Percentiles rank a stretch among this genome's conserved stretches.
Conservation (phyloP, 2,329 filamentous ascomycete species). For the Metarhizium rileyi region DNA sequence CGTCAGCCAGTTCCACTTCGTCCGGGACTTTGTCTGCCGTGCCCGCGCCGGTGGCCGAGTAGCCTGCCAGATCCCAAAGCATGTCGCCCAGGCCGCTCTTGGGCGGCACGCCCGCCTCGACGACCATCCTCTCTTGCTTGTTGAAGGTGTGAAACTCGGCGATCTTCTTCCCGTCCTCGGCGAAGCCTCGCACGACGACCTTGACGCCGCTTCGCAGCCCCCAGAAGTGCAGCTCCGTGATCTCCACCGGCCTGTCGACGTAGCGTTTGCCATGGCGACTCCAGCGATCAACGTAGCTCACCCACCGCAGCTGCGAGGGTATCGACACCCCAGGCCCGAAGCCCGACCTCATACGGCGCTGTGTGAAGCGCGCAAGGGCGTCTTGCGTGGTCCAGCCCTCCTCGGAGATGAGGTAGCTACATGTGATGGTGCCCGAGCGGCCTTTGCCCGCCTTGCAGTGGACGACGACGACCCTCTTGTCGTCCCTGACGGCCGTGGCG, state of each 20-base stretch:
- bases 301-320: constrained; percentile 80
- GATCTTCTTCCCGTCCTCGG: constrained; percentile 83
- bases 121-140: constrained; percentile 59
- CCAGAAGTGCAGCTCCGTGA: constrained; percentile 85
- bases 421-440: constrained; percentile 77
- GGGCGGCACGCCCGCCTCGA: constrained; percentile 47
- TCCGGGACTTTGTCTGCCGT: constrained; percentile 26
- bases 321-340: constrained; percentile 90
- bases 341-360: constrained; percentile 76
- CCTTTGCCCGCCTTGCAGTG: constrained; percentile 98
- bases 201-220: constrained; percentile 82
- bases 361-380: constrained; percentile 54
- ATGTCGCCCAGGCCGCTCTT: constrained; percentile 39
- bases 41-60: constrained; percentile 13
- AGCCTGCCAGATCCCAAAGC: constrained; percentile 43
- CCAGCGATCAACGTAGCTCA: constrained; percentile 86
- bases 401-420: constrained; percentile 83
- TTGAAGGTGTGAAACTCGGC: constrained; percentile 74
- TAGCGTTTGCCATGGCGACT: constrained; percentile 66
- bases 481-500: constrained; percentile 17
- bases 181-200: constrained; percentile 73
- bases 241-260: constrained; percentile 70
- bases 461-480: constrained; percentile 67
- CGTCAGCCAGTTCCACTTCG: constrained; percentile 22
- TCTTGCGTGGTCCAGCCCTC: constrained; percentile 51